Percentiles rank a stretch among this genome's conserved stretches.
Conservation (phyloP, 2,329 filamentous ascomycete species). For the Pezicula radicicola region DNA sequence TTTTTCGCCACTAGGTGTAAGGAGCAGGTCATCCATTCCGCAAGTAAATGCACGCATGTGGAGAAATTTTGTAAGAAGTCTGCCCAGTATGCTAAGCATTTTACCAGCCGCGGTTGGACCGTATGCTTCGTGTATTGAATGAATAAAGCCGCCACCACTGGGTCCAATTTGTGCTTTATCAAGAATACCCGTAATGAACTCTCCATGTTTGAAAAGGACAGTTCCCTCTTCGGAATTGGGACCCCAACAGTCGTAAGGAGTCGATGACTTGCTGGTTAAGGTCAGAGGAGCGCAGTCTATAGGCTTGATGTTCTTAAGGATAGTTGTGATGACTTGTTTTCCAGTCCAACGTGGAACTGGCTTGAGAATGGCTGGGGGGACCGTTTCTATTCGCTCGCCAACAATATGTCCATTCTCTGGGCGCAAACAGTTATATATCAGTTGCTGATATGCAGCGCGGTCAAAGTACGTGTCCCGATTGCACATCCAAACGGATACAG, state of each 20-base stretch:
- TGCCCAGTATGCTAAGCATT: constrained; percentile 82
- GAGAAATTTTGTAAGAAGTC: constrained; percentile 83
- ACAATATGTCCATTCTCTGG: constrained; percentile 89
- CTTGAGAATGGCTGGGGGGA: constrained; percentile 79
- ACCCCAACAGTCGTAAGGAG: constrained; percentile 79
- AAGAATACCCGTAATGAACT: constrained; percentile 85
- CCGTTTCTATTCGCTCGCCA: constrained; percentile 74
- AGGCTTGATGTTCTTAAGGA: constrained; percentile 89
- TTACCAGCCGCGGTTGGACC: constrained; percentile 84
- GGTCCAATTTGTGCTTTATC: constrained; percentile 96
- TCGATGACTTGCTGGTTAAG: constrained; percentile 75
- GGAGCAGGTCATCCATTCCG: constrained; percentile 90
- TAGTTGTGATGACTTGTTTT: constrained; percentile 91
- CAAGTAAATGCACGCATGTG: constrained; percentile 96
- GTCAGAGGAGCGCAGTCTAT: constrained; percentile 71
- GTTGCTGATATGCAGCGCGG: constrained; percentile 82
- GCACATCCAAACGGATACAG: constrained; percentile 87
- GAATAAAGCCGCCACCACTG: constrained; percentile 80
- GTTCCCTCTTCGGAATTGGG: constrained; percentile 70
- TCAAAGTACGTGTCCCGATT: constrained; percentile 90
- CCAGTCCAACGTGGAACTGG: constrained; percentile 86
- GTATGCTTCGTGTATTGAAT: constrained; percentile 90
- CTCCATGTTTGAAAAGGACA: constrained; percentile 82
- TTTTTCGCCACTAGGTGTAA: constrained; percentile 77
- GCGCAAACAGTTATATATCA: constrained; percentile 86